A percentile compares a stretch with the other conserved stretches of the same genome.
Evolutionary conservation across 306 rosid species (phyloP).

Genomic region (Malus domestica): ASM211411v1 NC_041798.1:38046001-38046500

Average conservation of each 20-base stretch:
- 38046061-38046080: not conserved
- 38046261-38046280: not conserved
- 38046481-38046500: conserved; percentile 61
- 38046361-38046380: conserved; percentile 83
- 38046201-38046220: no score
- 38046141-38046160: not conserved
- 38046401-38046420: conserved; percentile 66
- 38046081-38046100: not conserved
- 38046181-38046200: not conserved
- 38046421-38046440: conserved; percentile 61
- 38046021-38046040: not conserved
- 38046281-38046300: not conserved
- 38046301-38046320: conserved; percentile 62
- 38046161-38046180: not conserved
- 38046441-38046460: conserved; percentile 81
- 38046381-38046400: conserved; percentile 51
- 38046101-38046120: not conserved
- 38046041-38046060: not conserved
- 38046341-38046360: conserved; percentile 63
- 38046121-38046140: not conserved
- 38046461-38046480: conserved; percentile 60
- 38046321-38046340: conserved; percentile 60
- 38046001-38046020: not conserved
- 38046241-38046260: not conserved
- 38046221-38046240: not conserved